phyloP scores from a whole-genome alignment of 1,284 basidiomycete species.

The Pholiota adiposa region DNA sequence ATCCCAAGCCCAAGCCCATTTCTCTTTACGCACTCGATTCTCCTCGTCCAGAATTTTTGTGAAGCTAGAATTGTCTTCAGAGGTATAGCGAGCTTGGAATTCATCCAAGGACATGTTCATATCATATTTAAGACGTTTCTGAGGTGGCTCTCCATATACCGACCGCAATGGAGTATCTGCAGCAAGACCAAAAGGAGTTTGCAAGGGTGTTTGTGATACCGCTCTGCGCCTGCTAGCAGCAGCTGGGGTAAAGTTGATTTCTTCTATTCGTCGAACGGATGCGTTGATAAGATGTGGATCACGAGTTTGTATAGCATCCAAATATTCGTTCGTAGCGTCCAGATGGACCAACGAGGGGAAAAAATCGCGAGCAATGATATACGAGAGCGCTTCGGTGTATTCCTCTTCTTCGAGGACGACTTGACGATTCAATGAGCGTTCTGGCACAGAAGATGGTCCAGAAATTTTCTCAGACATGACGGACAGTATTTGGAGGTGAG shows the following conservation, averaged over 20 bases:
- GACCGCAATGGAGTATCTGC: conserved; percentile 68
- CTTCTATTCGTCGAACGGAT: conserved; percentile 74
- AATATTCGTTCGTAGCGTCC: conserved; percentile 85
- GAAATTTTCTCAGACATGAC: conserved; percentile 24
- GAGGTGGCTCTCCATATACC: conserved; percentile 36
- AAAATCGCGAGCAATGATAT: conserved; percentile 96
- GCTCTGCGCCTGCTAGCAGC: conserved; percentile 36
- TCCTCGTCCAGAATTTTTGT: conserved; percentile 88
- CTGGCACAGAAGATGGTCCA: conserved; percentile 22
- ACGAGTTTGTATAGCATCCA: conserved; percentile 75
- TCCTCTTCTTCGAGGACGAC: conserved; percentile 91
- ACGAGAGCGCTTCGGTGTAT: conserved; percentile 90
- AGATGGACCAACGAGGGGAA: conserved; percentile 91
- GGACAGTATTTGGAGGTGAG: not conserved
- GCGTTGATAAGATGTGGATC: conserved; percentile 76
- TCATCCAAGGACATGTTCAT: conserved; percentile 71
- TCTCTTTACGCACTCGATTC: conserved; percentile 79
- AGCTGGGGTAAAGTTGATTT: conserved; percentile 59
- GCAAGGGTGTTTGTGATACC: conserved; percentile 57
- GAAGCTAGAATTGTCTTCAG: conserved; percentile 95
- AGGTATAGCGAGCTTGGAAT: conserved; percentile 91
- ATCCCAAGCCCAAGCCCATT: conserved; percentile 90
- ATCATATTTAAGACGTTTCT: conserved; percentile 64
- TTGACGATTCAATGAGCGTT: conserved; percentile 72
- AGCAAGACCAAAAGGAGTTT: conserved; percentile 66